Percentiles rank a stretch among this genome's conserved stretches.
phyloP scores from a whole-genome alignment of 352 stramenopile genomes.

The Phytophthora brassicae region DNA sequence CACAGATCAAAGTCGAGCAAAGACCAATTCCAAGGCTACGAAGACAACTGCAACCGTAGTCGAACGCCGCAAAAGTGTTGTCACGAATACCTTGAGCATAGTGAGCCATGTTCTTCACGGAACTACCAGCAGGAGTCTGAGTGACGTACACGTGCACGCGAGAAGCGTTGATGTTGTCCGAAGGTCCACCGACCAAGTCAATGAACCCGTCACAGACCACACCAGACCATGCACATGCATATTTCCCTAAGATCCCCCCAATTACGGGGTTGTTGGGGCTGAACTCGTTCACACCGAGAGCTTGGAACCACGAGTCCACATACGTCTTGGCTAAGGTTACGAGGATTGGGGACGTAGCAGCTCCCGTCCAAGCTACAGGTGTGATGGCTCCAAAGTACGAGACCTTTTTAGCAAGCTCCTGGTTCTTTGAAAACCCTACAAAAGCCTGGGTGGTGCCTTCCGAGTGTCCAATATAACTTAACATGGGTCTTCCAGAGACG shows the following conservation, averaged over 20 bases:
- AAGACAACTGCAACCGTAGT: slow-evolving; percentile 57
- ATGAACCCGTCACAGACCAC: slow-evolving; percentile 45
- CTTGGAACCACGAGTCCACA: slow-evolving; percentile 39
- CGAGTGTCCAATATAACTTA: slow-evolving; percentile 53
- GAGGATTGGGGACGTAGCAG: slow-evolving; percentile 33
- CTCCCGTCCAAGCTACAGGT: slow-evolving; percentile 41
- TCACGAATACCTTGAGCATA: slow-evolving; percentile 57
- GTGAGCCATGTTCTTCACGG: slow-evolving; percentile 58
- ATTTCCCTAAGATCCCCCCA: slow-evolving; percentile 39
- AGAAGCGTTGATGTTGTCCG: slow-evolving; percentile 49
- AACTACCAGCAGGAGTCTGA: slow-evolving; percentile 55
- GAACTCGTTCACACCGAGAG: slow-evolving; percentile 43
- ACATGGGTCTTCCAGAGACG: slow-evolving; percentile 24
- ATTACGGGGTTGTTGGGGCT: slow-evolving; percentile 34
- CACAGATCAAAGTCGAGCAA: slow-evolving; percentile 45
- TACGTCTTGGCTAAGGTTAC: slow-evolving; percentile 34
- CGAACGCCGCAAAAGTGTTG: slow-evolving; percentile 50
- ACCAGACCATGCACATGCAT: slow-evolving; percentile 40
- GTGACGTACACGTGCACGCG: slow-evolving; percentile 60
- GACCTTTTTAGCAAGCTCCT: slow-evolving; percentile 51
- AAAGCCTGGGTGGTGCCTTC: slow-evolving; percentile 57
- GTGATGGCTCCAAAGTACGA: slow-evolving; percentile 53
- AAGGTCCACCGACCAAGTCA: slow-evolving; percentile 43
- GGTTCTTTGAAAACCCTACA: slow-evolving; percentile 47
- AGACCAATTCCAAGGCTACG: slow-evolving; percentile 34